Conservation (phyloP, 441 rosid genomes). For the Adansonia gregorii region DNA sequence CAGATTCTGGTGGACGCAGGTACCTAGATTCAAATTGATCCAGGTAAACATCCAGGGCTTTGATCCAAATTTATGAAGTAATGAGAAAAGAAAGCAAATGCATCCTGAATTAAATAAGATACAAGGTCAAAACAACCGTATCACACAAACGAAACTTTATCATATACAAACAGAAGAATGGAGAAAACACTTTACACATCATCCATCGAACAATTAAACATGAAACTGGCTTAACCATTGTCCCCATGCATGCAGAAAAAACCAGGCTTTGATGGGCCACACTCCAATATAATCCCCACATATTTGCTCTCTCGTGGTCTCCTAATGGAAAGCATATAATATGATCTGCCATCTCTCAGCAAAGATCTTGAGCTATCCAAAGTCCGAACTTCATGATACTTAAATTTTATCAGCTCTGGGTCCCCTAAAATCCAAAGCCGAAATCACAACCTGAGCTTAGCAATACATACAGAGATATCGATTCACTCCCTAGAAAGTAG, state of each 20-base stretch:
- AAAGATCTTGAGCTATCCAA: conserved; percentile 26
- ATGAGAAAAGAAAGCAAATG: conserved; percentile 30
- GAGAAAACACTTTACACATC: conserved; percentile 36
- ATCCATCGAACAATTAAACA: conserved; percentile 29
- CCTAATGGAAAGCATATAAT: conserved; percentile 29
- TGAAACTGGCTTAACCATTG: conserved; percentile 31
- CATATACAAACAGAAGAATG: conserved; percentile 36
- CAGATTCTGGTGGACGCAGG: conserved; percentile 34
- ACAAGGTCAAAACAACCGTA: conserved; percentile 32
- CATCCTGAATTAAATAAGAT: conserved; percentile 34
- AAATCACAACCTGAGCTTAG: conserved; percentile 5
- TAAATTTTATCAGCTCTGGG: conserved; percentile 17
- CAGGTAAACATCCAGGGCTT: conserved; percentile 42
- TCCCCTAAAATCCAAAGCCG: conserved; percentile 24
- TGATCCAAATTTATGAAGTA: conserved; percentile 31
- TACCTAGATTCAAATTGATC: conserved; percentile 45
- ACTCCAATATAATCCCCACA: conserved; percentile 33
- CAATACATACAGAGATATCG: neutral
- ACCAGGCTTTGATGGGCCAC: conserved; percentile 31
- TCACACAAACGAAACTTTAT: conserved; percentile 24
- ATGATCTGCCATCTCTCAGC: conserved; percentile 18
- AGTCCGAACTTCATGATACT: conserved; percentile 28
- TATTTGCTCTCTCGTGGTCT: conserved; percentile 33
- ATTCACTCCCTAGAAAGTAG: neutral
- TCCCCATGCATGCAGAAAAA: conserved; percentile 33